A percentile compares a stretch with the other conserved stretches of the same genome.
phyloP scores from a whole-genome alignment of 2,329 filamentous ascomycete genomes.

The Parastagonospora avenae region DNA sequence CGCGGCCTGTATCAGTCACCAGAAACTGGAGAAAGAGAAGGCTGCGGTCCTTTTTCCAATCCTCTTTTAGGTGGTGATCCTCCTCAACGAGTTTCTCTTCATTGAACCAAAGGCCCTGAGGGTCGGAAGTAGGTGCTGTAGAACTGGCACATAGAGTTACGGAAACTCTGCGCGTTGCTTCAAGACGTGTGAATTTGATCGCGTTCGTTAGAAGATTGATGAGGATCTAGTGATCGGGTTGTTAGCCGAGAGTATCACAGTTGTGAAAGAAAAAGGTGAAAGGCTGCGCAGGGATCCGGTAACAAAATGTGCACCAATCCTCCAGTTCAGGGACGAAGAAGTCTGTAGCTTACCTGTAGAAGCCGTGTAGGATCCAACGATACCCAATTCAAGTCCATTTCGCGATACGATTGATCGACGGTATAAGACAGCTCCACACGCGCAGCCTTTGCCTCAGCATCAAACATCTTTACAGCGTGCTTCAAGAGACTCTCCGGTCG shows the following conservation, averaged over 20 bases:
- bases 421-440: constrained; percentile 32
- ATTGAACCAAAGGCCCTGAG: constrained; percentile 37
- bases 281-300: no score
- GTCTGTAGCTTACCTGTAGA: constrained; percentile 38
- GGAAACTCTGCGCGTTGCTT: constrained; percentile 39
- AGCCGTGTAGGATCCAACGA: constrained; percentile 50
- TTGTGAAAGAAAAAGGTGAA: no score
- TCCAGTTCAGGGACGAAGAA: not conserved
- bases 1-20: constrained; percentile 49
- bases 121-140: constrained; percentile 36
- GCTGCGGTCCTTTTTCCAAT: constrained; percentile 40
- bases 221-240: constrained; percentile 25
- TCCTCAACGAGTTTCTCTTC: constrained; percentile 23
- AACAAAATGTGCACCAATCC: not conserved
- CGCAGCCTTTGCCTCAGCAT: constrained; percentile 38
- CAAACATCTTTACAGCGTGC: constrained; percentile 46
- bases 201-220: constrained; percentile 50
- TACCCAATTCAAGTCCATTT: constrained; percentile 45
- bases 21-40: constrained; percentile 41
- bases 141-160: constrained; percentile 43
- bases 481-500: constrained; percentile 41
- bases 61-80: constrained; percentile 29
- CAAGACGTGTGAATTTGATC: constrained; percentile 52
- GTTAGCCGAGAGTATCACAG: no score
- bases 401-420: constrained; percentile 46